Conservation (phyloP, 257 asterid genomes). For the Lavandula angustifolia region DNA sequence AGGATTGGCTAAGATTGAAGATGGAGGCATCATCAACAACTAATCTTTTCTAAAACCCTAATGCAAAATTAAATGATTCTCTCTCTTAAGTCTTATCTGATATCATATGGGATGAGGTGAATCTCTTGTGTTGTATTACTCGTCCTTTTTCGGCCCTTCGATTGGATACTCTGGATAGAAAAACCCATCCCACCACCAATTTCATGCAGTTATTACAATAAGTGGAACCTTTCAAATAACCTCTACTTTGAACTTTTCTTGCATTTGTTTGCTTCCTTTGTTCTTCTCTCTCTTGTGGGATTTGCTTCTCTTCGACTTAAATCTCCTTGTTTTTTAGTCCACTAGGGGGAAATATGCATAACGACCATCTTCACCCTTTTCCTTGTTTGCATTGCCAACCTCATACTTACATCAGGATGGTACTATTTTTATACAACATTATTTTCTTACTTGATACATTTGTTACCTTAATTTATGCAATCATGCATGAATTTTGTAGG, state of each 20-base stretch:
- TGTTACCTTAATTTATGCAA: background rate
- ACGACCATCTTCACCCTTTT: slow-evolving; percentile 1
- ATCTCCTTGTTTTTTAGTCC: background rate
- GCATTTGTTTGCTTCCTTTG: slow-evolving; percentile 9
- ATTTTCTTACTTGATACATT: too few relatives aligned
- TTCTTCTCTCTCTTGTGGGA: background rate
- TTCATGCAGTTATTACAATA: background rate
- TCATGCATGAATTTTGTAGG: background rate
- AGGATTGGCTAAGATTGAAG: background rate
- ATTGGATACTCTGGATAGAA: slow-evolving; percentile 76
- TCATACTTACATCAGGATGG: slow-evolving; percentile 16
- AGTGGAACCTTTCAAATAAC: slow-evolving; percentile 29
- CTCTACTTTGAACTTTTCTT: slow-evolving; percentile 10
- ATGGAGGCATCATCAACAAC: slow-evolving; percentile 3
- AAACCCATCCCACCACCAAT: background rate
- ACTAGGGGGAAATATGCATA: background rate
- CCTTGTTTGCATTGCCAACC: slow-evolving; percentile 24
- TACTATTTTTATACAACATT: background rate
- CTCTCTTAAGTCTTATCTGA: slow-evolving; percentile 44
- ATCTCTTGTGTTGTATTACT: slow-evolving; percentile 73
- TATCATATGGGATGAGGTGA: slow-evolving; percentile 65
- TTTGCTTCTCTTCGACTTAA: background rate
- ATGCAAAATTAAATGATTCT: background rate
- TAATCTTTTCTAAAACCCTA: background rate
- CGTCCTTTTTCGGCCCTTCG: slow-evolving; percentile 77